These are phyloP conservation scores for Diddensiella caesifluorescens DNA, from an alignment of 805 yeast species.

Conservation along the genomic window DNA sequence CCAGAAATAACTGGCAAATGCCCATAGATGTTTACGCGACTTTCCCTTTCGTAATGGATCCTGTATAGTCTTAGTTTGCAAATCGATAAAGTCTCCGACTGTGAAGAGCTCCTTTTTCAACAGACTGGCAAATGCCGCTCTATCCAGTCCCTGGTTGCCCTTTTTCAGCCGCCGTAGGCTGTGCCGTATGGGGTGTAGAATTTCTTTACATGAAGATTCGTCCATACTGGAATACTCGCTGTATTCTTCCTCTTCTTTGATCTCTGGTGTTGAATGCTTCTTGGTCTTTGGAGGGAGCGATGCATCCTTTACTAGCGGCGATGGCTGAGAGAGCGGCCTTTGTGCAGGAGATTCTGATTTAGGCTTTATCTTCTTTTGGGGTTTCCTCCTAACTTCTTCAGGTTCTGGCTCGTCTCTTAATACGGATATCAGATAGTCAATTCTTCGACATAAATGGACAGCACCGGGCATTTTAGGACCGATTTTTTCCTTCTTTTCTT, in stretches of 20 bases:
- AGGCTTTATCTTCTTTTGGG: background rate
- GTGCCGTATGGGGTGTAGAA: constrained; percentile 60
- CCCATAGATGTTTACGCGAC: constrained; percentile 67
- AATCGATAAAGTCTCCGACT: constrained; percentile 67
- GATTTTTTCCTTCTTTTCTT: constrained; percentile 35
- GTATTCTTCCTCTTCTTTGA: constrained; percentile 23
- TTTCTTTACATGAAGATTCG: constrained; percentile 57
- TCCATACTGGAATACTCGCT: constrained; percentile 75
- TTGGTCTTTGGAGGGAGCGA: too few species aligned
- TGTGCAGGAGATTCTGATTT: background rate
- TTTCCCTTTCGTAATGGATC: constrained; percentile 31
- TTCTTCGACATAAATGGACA: constrained; percentile 86
- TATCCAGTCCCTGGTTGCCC: constrained; percentile 68
- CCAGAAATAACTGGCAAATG: constrained; percentile 80
- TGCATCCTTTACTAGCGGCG: too few species aligned
- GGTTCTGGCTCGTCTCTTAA: constrained; percentile 48
- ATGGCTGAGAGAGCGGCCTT: too few species aligned
- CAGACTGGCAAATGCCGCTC: constrained; percentile 70
- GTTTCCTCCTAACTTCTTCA: constrained; percentile 6
- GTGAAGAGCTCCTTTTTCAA: constrained; percentile 61
- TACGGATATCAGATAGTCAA: constrained; percentile 75
- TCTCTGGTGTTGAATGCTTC: too few species aligned
- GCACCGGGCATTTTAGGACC: constrained; percentile 80
- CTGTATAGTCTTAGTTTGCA: constrained; percentile 29
- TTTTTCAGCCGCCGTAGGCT: constrained; percentile 61